Base-by-base conservation (phyloP, 2,329 filamentous ascomycete genomes). In the Sporothrix humicola region DNA sequence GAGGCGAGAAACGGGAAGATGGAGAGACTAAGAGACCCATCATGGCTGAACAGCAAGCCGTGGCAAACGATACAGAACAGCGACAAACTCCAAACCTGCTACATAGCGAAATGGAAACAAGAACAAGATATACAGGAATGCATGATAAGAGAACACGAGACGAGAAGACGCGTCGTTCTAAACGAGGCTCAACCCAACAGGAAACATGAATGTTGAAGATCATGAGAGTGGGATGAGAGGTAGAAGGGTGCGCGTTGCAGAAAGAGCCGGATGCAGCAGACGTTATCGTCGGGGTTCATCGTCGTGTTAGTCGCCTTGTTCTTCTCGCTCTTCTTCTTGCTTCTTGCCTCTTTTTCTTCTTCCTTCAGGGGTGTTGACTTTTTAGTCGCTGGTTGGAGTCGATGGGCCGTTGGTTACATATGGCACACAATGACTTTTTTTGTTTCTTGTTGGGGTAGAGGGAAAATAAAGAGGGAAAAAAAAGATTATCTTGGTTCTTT, bases 311-410 rank as follows among this genome's bases (percentile, higher is more conserved):
- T 58, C 54, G 37, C 58, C 10, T 68, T 66, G 48, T 65, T 68
- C 71, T 69, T 73, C 54, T 69, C 69, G 20, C 20, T 42, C n/a
- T 8, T 68, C 48, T 68, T 66, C 71, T 72, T 72, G 26, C 46
- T 59, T 37, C 58, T 31, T 48, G 13, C 52, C 17, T 61, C 54
- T 37, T 48, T 44, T 69, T 73, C 65, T 73, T 52, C 54, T 37
- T 69, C 66, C 48, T 69, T 54, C 46, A 54, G 46, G 61, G 42
- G 61, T 50, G 26, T n/a, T 70, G 50, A 46, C 37, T 70, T 46
- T 37, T 37, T 7, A 37, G 31, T 58, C 31, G 52, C 31, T 26
- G 68, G 58, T 31, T n/a, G 31, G 7, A 46, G 68, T 70, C 52
- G 52, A 44, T 23, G 50, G 69, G 69, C 54, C 44, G 69, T 58